Base-by-base conservation (phyloP, 2,329 filamentous ascomycete species). In the Trichoderma semiorbis region DNA sequence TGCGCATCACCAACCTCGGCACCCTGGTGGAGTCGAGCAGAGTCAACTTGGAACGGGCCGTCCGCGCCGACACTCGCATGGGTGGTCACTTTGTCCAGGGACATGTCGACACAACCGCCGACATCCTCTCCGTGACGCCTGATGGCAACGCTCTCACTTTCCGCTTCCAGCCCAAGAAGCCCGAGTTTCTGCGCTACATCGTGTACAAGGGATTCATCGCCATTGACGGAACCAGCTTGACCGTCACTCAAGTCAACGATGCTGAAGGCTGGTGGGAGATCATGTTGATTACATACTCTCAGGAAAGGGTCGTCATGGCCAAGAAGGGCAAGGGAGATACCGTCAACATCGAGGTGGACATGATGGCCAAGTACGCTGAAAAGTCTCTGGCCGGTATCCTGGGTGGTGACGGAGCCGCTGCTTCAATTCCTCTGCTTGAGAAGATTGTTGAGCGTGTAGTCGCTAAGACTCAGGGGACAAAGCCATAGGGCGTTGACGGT, bases 51-150 rank as follows among this genome's bases (percentile, higher is more conserved):
- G 96, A 99, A 85, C 91, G 96, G 18, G 95, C 96, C 4, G 95
- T 99, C 69, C 92, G 92, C 21, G 94, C 94, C 5, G 89, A 92
- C 77, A 98, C 95, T 60, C 93, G 96, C 70, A 98, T 99, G 94
- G 96, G 97, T 61, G 96, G 96, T 0, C 96, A 99, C 84, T 97
- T 98, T 78, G 95, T 98, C 36, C 97, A 99, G 83, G 96, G 96
- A 53, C 96, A 99, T 81, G 95, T 99, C 73, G 97, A 99, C 82
- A 95, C 94, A 12, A 90, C 92, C 50, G 96, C 95, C 0, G 88
- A 87, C 57, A 92, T 99, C 73, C 79, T 91, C 50, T 88, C 88
- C 57, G 88, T 92, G 43, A 90, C 88, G 21, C 90, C 91, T 3
- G 96, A 99, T 81, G 94, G 95, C 71, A 97, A 98, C 83, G 93